Base-by-base conservation (phyloP, 2,329 filamentous ascomycete genomes). In the Phialophora macrospora region DNA sequence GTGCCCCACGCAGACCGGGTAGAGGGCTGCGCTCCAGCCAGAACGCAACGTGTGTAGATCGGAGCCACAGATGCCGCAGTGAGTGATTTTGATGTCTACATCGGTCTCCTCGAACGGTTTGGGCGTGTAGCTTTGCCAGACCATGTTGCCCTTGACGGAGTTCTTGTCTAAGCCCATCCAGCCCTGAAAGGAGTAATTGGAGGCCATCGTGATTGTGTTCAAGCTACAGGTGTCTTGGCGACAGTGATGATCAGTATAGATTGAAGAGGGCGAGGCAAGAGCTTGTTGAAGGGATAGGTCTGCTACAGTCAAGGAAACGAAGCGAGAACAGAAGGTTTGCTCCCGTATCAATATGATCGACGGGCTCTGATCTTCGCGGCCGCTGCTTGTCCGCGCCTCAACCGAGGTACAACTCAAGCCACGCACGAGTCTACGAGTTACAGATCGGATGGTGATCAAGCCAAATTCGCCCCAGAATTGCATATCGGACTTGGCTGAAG, bases 1-100 rank as follows among this genome's bases (percentile, higher is more conserved):
- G 74, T 90, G 87, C 61, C 87, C 87, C 32, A 88, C 85, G 51
- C 84, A 84, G 51, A 85, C 78, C 26, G 80, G 80, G 64, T 80
- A 81, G 63, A 77, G 73, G 2, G 77, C 70, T 12, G 76, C 76
- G 1, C 70, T 67, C 70, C 70, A 71, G 12, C 71, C 71, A 28
- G 60, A 62, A 17, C 65, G 44, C 2, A 73, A 55, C 12, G 66
- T 70, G 51, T 73, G 86, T 34, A 88, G 58, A 69, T 89, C 87
- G 0, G 83, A 84, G 60, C 86, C 87, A 74, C 88, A 90, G 69
- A 90, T 83, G 65, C 88, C 87, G 72, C 87, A 89, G 78, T 90
- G 87, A 2, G 85, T 84, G 69, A 90, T 78, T 73, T 85, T 81
- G 71, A 90, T 87, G 72, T 90, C 88, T 60, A 90, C 79, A 68